phyloP scores from a whole-genome alignment of 768 basidiomycete genomes.

The Leccinum boreale region DNA sequence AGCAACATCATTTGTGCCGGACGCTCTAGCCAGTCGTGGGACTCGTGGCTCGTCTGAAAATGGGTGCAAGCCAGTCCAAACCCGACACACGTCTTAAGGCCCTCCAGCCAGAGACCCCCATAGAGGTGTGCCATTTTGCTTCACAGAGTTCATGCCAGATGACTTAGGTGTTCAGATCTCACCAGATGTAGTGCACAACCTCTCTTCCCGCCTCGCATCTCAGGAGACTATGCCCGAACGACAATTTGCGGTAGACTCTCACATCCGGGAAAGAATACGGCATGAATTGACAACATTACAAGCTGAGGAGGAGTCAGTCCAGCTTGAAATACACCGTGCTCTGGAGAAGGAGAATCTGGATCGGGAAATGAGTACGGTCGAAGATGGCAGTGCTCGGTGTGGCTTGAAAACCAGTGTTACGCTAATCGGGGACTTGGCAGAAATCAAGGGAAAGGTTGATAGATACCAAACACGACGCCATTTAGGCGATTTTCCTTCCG shows the following conservation, averaged over 20 bases:
- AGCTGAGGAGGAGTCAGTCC: conserved; percentile 66
- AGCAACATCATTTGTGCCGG: background rate
- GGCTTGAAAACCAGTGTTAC: conserved; percentile 56
- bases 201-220: conserved; percentile 61
- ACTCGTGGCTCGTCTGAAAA: conserved; percentile 22
- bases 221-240: conserved; percentile 61
- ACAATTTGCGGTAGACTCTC: conserved; percentile 70
- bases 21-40: background rate
- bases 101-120: conserved; percentile 49
- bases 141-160: background rate
- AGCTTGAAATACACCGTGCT: conserved; percentile 68
- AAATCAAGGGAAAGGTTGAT: conserved; percentile 70
- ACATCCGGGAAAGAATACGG: conserved; percentile 69
- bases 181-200: conserved; percentile 76
- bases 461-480: conserved; percentile 58
- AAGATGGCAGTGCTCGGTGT: conserved; percentile 38
- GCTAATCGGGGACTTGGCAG: conserved; percentile 72
- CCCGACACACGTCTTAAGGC: conserved; percentile 54
- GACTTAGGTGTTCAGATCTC: conserved; percentile 57
- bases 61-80: conserved; percentile 74
- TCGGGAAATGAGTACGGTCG: conserved; percentile 58
- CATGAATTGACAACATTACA: conserved; percentile 64
- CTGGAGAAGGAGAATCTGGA: conserved; percentile 89
- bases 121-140: conserved; percentile 41
- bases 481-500: conserved; percentile 51